A percentile compares a stretch with the other conserved stretches of the same genome.
Evolutionary conservation across 1,284 basidiomycete species (phyloP).

Genomic region (Ceratobasidium sp.): DNA sequence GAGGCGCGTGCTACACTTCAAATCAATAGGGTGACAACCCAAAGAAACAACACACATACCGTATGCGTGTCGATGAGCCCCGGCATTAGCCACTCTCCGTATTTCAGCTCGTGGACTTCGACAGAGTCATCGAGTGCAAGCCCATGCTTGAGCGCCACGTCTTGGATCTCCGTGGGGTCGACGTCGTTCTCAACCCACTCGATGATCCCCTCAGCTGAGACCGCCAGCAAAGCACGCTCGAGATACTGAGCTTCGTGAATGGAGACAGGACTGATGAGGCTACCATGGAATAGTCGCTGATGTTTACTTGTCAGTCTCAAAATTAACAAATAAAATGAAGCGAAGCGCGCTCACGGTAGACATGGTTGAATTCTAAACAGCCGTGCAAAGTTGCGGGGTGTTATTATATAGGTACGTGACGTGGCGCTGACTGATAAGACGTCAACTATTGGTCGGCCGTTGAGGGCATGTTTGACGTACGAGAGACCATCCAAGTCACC

Average conservation of each 20-base stretch:
- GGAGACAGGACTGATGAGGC: constrained; percentile 74
- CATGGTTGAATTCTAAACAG: background rate
- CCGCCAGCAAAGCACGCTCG: constrained; percentile 70
- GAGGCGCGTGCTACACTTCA: constrained; percentile 82
- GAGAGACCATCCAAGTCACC: background rate
- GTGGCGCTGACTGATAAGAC: constrained; percentile 34
- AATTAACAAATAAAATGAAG: background rate
- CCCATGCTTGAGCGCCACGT: constrained; percentile 61
- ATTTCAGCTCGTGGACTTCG: constrained; percentile 64
- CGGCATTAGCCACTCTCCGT: constrained; percentile 86
- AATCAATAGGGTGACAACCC: background rate
- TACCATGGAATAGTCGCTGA: constrained; percentile 71
- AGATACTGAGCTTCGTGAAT: constrained; percentile 68
- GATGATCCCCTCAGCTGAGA: constrained; percentile 71
- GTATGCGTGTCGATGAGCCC: constrained; percentile 93
- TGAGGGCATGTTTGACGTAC: constrained; percentile 9
- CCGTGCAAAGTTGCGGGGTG: background rate
- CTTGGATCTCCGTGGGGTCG: constrained; percentile 50
- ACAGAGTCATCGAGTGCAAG: constrained; percentile 59
- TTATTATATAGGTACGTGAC: constrained; percentile 15
- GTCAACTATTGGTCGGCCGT: constrained; percentile 32
- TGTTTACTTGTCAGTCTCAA: background rate
- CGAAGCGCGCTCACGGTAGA: background rate
- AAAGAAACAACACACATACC: constrained; percentile 61
- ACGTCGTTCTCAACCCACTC: constrained; percentile 76